Percentiles rank a stretch among this genome's conserved stretches.
Evolutionary conservation across 495 filamentous ascomycete species (phyloP).

Genomic region (Hyaloscypha bicolor): DNA sequence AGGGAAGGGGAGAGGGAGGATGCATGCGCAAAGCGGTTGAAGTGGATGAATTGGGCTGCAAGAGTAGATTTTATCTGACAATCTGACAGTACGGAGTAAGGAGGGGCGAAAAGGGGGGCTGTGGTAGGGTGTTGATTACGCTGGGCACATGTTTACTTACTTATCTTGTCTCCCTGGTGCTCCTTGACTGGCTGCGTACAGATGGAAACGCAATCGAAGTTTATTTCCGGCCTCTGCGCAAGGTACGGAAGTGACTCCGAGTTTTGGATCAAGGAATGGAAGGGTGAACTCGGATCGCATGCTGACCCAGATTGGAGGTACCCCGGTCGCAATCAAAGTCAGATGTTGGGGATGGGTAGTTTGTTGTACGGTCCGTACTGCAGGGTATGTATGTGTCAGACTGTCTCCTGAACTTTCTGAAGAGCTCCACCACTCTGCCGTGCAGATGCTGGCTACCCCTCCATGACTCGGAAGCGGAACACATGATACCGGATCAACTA

Average conservation of each 20-base stretch:
- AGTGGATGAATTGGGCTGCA: not conserved
- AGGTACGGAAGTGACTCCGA: not conserved
- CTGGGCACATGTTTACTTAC: not conserved
- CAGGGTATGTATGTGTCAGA: conserved; percentile 21
- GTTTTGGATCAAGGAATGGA: not conserved
- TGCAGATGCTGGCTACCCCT: conserved; percentile 1
- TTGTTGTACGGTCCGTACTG: not conserved
- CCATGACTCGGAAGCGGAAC: conserved; percentile 2
- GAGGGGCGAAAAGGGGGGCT: not conserved
- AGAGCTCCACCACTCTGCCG: not conserved
- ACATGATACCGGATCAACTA: not conserved
- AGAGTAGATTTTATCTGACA: not conserved
- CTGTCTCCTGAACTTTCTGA: conserved; percentile 18
- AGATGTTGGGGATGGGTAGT: not conserved
- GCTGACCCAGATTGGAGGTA: not conserved
- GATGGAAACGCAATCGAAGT: no score
- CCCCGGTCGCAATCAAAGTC: not conserved
- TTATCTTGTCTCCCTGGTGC: not conserved
- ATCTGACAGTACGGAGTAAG: no score
- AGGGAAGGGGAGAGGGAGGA: no score
- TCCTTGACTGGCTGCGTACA: not conserved
- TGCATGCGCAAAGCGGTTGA: not conserved
- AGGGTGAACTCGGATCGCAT: conserved; percentile 24
- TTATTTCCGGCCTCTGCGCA: not conserved
- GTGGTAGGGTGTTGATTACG: not conserved